These are phyloP conservation scores for Nakazawaea laoshanensis DNA, from an alignment of 805 yeast species.

Conservation along the genomic window DNA sequence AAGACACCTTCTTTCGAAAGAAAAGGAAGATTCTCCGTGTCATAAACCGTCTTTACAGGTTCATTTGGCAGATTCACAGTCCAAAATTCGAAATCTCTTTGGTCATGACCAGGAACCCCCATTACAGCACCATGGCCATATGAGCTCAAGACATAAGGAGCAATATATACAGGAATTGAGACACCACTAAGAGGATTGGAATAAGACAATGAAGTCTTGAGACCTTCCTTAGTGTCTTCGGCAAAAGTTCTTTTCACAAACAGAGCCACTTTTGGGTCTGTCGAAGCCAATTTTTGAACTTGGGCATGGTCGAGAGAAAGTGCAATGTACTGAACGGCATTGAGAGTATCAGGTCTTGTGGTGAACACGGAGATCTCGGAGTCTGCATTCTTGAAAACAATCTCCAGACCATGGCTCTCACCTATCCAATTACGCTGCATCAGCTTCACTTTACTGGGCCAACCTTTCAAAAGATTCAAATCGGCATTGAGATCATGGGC, in stretches of 20 bases:
- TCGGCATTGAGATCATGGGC: conserved; percentile 65
- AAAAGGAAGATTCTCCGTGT: conserved; percentile 22
- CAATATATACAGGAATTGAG: conserved; percentile 69
- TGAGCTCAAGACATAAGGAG: conserved; percentile 78
- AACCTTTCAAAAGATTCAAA: conserved; percentile 47
- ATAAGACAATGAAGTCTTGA: no score
- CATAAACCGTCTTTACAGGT: conserved; percentile 32
- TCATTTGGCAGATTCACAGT: conserved; percentile 39
- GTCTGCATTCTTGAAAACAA: conserved; percentile 36
- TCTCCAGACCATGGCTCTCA: conserved; percentile 69
- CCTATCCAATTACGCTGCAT: conserved; percentile 98
- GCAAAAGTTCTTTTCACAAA: conserved; percentile 38
- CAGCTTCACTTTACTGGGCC: conserved; percentile 85
- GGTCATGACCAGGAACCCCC: conserved; percentile 97
- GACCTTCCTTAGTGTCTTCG: conserved; percentile 53
- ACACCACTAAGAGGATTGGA: conserved; percentile 34
- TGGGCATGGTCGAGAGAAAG: conserved; percentile 66
- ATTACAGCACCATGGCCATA: conserved; percentile 94
- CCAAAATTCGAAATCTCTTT: conserved; percentile 83
- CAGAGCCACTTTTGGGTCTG: conserved; percentile 29
- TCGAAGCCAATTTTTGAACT: conserved; percentile 27
- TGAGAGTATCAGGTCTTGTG: conserved; percentile 84
- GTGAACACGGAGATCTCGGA: conserved; percentile 54
- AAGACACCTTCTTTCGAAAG: conserved; percentile 36
- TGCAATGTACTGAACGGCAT: conserved; percentile 77